These are phyloP conservation scores for Penicillium ochrochloron DNA, from an alignment of 495 filamentous ascomycete genomes.

Conservation along the genomic window DNA sequence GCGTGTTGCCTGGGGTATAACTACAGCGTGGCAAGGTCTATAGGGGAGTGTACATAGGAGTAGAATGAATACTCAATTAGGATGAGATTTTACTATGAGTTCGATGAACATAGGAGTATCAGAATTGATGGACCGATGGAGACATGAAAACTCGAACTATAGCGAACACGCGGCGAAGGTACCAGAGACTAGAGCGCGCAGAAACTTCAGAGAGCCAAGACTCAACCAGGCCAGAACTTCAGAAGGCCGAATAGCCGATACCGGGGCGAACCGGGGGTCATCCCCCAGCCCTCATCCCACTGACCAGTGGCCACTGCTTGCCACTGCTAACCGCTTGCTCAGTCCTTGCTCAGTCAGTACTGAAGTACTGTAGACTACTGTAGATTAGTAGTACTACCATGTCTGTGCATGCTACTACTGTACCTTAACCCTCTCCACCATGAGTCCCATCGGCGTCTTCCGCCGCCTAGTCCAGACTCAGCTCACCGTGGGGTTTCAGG, in stretches of 20 bases:
- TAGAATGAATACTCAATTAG: too few species aligned
- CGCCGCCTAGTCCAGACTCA: constrained; percentile 21
- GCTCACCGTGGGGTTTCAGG: constrained; percentile 27
- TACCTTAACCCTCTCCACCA: background rate
- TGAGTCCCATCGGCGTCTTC: constrained; percentile 13
- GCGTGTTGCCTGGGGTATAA: background rate
- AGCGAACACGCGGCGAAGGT: background rate
- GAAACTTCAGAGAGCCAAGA: constrained; percentile 1
- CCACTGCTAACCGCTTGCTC: background rate
- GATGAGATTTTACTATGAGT: background rate
- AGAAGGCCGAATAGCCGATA: constrained; percentile 31
- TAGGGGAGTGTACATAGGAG: too few species aligned
- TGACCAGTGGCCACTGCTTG: background rate
- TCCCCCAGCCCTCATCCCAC: background rate
- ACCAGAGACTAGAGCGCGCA: background rate
- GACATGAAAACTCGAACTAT: background rate
- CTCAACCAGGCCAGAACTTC: constrained; percentile 1
- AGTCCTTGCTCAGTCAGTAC: background rate
- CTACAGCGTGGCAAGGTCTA: background rate
- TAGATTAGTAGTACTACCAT: background rate
- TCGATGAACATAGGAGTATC: background rate
- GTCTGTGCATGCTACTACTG: background rate
- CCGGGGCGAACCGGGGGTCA: constrained; percentile 20
- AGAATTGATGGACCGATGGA: background rate
- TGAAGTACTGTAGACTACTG: too few species aligned